Percentiles rank a stretch among this genome's conserved stretches.
These are phyloP conservation scores for Colletotrichum phormii DNA, from an alignment of 2,329 filamentous ascomycete species.

Conservation along the genomic window DNA sequence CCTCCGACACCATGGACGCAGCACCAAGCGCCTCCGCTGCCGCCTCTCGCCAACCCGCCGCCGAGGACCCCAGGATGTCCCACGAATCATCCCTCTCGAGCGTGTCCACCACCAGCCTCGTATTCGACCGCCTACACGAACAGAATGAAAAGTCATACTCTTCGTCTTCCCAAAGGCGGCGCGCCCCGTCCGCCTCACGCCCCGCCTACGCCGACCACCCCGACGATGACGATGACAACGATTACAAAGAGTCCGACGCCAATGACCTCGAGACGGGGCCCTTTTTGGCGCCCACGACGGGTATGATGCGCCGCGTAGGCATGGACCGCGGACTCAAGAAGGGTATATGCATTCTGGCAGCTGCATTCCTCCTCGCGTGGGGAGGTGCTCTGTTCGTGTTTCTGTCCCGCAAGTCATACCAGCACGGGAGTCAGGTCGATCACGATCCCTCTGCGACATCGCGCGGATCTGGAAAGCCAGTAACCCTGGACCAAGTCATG, in stretches of 20 bases:
- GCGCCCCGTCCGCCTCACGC: slow-evolving; percentile 34
- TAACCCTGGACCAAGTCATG: slow-evolving; percentile 79
- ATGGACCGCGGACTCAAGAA: slow-evolving; percentile 76
- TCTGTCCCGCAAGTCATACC: slow-evolving; percentile 73
- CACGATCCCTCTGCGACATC: slow-evolving; percentile 77
- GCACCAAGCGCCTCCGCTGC: slow-evolving; percentile 12
- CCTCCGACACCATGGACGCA: slow-evolving; percentile 16
- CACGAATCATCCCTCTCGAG: slow-evolving; percentile 73
- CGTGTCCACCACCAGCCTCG: slow-evolving; percentile 84
- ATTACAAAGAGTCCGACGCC: slow-evolving; percentile 50
- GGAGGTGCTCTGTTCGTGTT: slow-evolving; percentile 75
- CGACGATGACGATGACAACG: slow-evolving; percentile 51
- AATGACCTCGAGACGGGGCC: slow-evolving; percentile 65
- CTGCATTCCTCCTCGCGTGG: slow-evolving; percentile 75
- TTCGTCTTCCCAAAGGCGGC: slow-evolving; percentile 37
- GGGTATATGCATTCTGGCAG: slow-evolving; percentile 69
- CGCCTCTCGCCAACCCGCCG: slow-evolving; percentile 16
- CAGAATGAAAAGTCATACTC: slow-evolving; percentile 49
- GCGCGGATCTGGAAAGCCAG: slow-evolving; percentile 75
- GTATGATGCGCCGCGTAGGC: slow-evolving; percentile 57
- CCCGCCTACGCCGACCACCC: slow-evolving; percentile 49
- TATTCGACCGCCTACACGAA: slow-evolving; percentile 82
- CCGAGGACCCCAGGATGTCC: slow-evolving; percentile 52
- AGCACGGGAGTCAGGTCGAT: slow-evolving; percentile 69
- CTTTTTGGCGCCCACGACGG: slow-evolving; percentile 57